Evolutionary conservation across 495 filamentous ascomycete species (phyloP).

Genomic region (Penicillium maclennaniae): DNA sequence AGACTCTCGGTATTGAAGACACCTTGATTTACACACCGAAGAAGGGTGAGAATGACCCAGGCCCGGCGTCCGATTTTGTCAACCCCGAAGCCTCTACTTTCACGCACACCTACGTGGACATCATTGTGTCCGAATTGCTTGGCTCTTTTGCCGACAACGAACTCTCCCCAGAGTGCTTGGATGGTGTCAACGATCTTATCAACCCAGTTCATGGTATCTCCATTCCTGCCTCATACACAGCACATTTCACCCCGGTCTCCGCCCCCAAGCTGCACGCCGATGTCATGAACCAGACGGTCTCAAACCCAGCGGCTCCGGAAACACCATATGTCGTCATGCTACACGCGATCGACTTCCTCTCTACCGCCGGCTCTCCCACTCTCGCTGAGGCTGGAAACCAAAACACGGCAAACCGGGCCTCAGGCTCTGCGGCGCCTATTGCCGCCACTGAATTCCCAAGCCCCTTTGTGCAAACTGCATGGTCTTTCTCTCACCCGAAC

Average conservation of each 20-base stretch:
- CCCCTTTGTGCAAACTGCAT: constrained; percentile 42
- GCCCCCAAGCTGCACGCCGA: constrained; percentile 83
- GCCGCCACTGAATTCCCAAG: constrained; percentile 28
- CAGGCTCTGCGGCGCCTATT: constrained; percentile 27
- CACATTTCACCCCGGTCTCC: constrained; percentile 86
- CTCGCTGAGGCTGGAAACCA: constrained; percentile 8
- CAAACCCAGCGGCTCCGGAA: constrained; percentile 67
- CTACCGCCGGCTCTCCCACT: constrained; percentile 32
- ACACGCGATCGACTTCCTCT: constrained; percentile 80
- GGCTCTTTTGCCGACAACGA: constrained; percentile 93
- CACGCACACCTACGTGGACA: constrained; percentile 69
- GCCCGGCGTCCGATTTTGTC: constrained; percentile 8
- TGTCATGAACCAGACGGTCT: constrained; percentile 55
- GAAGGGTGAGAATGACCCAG: constrained; percentile 17
- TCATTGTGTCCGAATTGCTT: constrained; percentile 87
- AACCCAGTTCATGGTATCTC: constrained; percentile 78
- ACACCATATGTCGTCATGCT: constrained; percentile 93
- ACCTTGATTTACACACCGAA: constrained; percentile 27
- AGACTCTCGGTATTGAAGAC: constrained; percentile 33
- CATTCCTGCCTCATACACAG: constrained; percentile 88
- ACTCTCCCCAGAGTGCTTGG: constrained; percentile 83
- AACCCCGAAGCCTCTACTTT: constrained; percentile 5
- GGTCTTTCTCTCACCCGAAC: constrained; percentile 49
- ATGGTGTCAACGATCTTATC: constrained; percentile 84
- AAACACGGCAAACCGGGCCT: constrained; percentile 23